phyloP scores from a whole-genome alignment of 2,329 filamentous ascomycete species.

The Talaromyces atroroseus region DNA sequence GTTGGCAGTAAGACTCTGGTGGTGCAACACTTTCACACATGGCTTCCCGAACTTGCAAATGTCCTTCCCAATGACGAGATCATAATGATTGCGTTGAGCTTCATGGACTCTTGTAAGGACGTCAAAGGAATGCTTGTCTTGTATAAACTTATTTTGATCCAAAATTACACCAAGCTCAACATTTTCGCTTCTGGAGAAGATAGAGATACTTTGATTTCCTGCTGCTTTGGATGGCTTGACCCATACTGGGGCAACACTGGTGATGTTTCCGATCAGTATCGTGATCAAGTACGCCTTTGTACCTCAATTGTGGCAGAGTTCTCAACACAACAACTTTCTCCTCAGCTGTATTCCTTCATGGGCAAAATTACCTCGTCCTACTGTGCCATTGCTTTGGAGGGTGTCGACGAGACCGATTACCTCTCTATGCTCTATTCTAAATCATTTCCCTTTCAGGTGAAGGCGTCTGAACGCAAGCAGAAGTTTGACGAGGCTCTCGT shows the following conservation, averaged over 20 bases:
- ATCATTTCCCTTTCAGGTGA: slow-evolving; percentile 80
- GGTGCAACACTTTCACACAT: slow-evolving; percentile 93
- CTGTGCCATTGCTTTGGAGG: slow-evolving; percentile 64
- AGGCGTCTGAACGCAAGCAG: slow-evolving; percentile 54
- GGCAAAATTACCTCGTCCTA: slow-evolving; percentile 90
- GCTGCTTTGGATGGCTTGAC: slow-evolving; percentile 83
- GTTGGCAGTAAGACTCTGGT: slow-evolving; percentile 92
- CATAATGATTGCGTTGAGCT: slow-evolving; percentile 82
- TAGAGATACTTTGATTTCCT: slow-evolving; percentile 65
- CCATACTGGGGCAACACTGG: slow-evolving; percentile 83
- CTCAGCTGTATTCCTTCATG: slow-evolving; percentile 82
- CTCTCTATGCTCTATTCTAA: slow-evolving; percentile 87
- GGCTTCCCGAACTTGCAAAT: slow-evolving; percentile 83
- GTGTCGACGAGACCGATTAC: slow-evolving; percentile 51
- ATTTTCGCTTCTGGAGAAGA: slow-evolving; percentile 77
- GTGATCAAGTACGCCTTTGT: slow-evolving; percentile 86
- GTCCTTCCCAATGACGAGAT: slow-evolving; percentile 78
- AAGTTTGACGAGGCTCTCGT: slow-evolving; percentile 81
- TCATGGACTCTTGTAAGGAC: slow-evolving; percentile 81
- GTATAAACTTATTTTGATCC: slow-evolving; percentile 87
- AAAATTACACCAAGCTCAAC: slow-evolving; percentile 79
- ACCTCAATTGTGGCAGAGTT: slow-evolving; percentile 89
- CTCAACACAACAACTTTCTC: slow-evolving; percentile 62
- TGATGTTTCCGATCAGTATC: slow-evolving; percentile 76
- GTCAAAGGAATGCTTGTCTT: slow-evolving; percentile 88